phyloP scores from a whole-genome alignment of 345 rosid species.

The Pistacia integerrima region DNA sequence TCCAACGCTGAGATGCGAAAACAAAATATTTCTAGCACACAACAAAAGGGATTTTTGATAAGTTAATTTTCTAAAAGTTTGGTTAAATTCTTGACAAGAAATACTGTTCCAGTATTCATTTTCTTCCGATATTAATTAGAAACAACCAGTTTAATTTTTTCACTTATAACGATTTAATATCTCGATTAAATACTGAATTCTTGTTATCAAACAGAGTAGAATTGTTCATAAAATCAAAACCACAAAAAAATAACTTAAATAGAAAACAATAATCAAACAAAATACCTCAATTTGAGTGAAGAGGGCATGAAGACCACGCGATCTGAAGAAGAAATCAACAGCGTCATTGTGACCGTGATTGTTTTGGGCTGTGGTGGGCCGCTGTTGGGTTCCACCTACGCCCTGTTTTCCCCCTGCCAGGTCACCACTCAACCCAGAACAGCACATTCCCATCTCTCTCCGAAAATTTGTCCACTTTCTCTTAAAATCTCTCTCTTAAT shows the following conservation, averaged over 20 bases:
- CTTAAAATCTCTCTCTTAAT: no score
- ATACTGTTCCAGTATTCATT: no score
- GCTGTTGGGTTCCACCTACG: constrained; percentile 54
- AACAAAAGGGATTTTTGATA: neutral
- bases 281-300: constrained; percentile 72
- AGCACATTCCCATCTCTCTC: constrained; percentile 62
- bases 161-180: no score
- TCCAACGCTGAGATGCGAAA: no score
- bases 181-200: no score
- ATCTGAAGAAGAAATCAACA: constrained; percentile 62
- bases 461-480: neutral
- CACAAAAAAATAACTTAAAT: no score
- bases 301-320: constrained; percentile 53
- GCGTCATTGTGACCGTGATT: constrained; percentile 53
- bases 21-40: neutral
- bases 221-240: no score
- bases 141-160: no score
- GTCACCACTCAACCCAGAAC: constrained; percentile 42
- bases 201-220: no score
- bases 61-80: neutral
- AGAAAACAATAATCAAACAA: neutral
- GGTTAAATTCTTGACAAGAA: neutral
- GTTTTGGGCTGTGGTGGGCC: constrained; percentile 27
- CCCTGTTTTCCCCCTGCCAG: constrained; percentile 75
- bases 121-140: no score